Evolutionary conservation across 495 filamentous ascomycete species (phyloP).

Genomic region (Aspergillus biplanus): DNA sequence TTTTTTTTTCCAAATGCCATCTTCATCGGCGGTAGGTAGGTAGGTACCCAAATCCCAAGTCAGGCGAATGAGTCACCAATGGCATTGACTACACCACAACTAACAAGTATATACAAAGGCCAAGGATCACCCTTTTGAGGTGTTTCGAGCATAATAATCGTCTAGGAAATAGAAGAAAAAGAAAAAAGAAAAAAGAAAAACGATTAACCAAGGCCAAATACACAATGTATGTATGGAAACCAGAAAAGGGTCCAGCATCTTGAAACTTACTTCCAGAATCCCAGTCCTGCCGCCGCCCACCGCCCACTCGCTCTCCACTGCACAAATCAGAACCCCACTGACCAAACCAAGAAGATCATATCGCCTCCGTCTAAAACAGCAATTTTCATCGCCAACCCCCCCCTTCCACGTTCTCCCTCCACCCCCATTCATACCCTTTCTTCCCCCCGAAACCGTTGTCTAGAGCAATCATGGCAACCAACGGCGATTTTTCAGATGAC

Average conservation of each 20-base stretch:
- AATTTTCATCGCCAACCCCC: slow-evolving; percentile 42
- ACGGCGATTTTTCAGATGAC: slow-evolving; percentile 66
- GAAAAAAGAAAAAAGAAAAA: not conserved
- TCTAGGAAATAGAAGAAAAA: not conserved
- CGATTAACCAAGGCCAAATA: too few relatives aligned
- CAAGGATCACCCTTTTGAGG: not conserved
- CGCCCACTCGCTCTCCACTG: slow-evolving; percentile 51
- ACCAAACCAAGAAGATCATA: slow-evolving; percentile 38
- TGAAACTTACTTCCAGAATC: slow-evolving; percentile 16
- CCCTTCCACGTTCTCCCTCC: slow-evolving; percentile 20
- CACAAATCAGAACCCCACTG: slow-evolving; percentile 43
- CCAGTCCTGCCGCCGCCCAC: slow-evolving; percentile 31
- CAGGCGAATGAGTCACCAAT: not conserved
- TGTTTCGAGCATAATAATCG: not conserved
- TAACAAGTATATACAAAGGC: not conserved
- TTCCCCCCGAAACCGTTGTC: slow-evolving; percentile 19
- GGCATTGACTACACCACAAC: not conserved
- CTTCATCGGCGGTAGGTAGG: too few relatives aligned
- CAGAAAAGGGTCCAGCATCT: not conserved
- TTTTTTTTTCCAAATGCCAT: too few relatives aligned
- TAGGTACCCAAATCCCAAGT: not conserved
- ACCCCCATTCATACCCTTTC: slow-evolving; percentile 20
- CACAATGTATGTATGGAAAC: not conserved
- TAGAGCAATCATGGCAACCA: slow-evolving; percentile 63
- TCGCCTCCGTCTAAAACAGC: slow-evolving; percentile 39